Evolutionary conservation across 176 grass and related monocot genomes (phyloP), one percentile per base, ranked within the genome.

Genomic region (Rhynchospora pubera): DNA sequence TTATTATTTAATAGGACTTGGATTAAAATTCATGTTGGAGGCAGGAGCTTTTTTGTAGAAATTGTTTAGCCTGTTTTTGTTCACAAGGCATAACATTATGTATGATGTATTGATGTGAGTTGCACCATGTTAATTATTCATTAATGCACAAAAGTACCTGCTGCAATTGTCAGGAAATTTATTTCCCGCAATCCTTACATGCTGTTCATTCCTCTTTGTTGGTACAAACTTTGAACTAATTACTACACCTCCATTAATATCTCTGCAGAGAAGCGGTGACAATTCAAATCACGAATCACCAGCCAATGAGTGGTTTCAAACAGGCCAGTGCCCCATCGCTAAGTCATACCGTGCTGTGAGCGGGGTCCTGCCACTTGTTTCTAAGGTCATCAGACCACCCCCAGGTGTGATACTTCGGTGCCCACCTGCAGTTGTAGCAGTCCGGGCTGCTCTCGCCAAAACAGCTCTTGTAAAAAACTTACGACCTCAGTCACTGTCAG

Each of bases 281-380:
- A 55, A 89, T 22, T 84, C 63, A 10, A 45, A 84, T 51, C 89
- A 93, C 65, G 87, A 97, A 85, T 88, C 91, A 6, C 86, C 83
- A 64, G 91, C 87, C 82, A 88, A 91, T 6, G 89, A 97, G 67
- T 97, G 94, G 94, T 71, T 97, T 63, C 84, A 93, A 86, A 93
- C 22, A 18, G 89, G 91, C 3, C 89, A 97, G 86, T 97, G 94
- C 48, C 94, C 91, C 2, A 89, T 97, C 23, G 89, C 86, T 52
- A 91, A 87, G 58, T 97, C 94, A 24, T 97, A 90, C 56, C 80
- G 88, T 52, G 87, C 89, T 82, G 69, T 93, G 9, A 82, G 89
- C 7, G 84, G 85, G 3, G 69, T 93, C 32, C 85, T 93, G 26
- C 89, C 91, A 28, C 91, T 97, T 56, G 91, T 97, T 6, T 87